Conservation (phyloP, 352 stramenopile genomes). For the Phytophthora pisi region DNA sequence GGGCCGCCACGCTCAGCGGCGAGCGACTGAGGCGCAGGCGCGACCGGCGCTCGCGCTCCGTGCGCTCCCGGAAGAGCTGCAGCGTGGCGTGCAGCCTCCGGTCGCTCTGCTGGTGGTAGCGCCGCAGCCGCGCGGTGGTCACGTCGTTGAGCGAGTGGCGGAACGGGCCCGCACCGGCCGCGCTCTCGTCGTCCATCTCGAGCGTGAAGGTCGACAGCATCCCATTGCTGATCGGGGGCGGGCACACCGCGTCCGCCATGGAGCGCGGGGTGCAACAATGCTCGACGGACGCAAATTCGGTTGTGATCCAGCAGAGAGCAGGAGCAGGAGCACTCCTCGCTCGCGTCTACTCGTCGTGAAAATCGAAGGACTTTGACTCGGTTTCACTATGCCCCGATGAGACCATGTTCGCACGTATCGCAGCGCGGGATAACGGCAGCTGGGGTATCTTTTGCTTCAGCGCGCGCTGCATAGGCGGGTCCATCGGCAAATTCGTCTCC, state of each 20-base stretch:
- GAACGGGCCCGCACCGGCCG: not conserved
- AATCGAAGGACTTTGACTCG: slow-evolving; percentile 17
- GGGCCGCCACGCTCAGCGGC: slow-evolving; percentile 14
- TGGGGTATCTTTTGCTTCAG: slow-evolving; percentile 28
- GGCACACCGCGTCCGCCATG: slow-evolving; percentile 25
- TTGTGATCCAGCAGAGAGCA: slow-evolving; percentile 23
- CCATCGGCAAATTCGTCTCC: not conserved
- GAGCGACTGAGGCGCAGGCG: slow-evolving; percentile 16
- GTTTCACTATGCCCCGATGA: slow-evolving; percentile 18
- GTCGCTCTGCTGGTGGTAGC: slow-evolving; percentile 59
- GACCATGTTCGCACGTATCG: slow-evolving; percentile 25
- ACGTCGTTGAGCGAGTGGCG: slow-evolving; percentile 42
- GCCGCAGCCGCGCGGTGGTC: slow-evolving; percentile 43
- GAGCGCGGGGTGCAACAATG: not conserved
- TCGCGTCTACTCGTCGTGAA: slow-evolving; percentile 8
- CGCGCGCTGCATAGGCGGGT: not conserved
- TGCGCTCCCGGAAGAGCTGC: slow-evolving; percentile 50
- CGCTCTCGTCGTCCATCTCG: slow-evolving; percentile 46
- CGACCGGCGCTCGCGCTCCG: slow-evolving; percentile 43
- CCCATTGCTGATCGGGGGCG: slow-evolving; percentile 29
- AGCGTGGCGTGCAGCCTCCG: slow-evolving; percentile 48
- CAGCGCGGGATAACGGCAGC: slow-evolving; percentile 17
- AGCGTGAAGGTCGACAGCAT: slow-evolving; percentile 39
- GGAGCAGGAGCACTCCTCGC: not conserved
- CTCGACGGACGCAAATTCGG: slow-evolving; percentile 22